Evolutionary conservation across 31 red algal genomes (phyloP), one percentile per base, ranked within the genome.

Genomic region (Bonnemaisonia californica): DNA sequence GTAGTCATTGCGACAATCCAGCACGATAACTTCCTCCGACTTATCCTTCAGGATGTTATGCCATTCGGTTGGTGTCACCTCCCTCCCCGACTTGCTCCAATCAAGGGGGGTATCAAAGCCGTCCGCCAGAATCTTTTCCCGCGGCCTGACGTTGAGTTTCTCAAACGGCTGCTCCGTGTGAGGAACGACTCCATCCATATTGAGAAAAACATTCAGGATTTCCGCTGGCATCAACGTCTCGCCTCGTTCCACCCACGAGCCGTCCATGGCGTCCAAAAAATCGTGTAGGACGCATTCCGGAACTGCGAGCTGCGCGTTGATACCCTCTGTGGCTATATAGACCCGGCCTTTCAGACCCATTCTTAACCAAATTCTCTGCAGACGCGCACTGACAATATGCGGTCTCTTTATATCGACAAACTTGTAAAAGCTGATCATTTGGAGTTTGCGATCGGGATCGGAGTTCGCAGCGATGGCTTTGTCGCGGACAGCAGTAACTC

Each of bases 1-100:
- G 74, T 97, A 97, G 27, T 78, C 64, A 76, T 97, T 97, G 26
- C 94, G 70, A 77, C 89, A 92, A 62, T 97, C 94, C 41, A 97
- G 56, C 3, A 97, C 38, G 29, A 97, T 54, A 35, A 39, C 22
- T 31, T 80, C 80, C 19, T 85, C 75, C 34, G 54, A 7, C 42
- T 79, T 66, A 3, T 84, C 81, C 23, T 62, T 81, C 40, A 95
- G 29, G 24, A 76, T 41, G 47, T 66, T 33, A 54, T 95, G 92
- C 92, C 92, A 95, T 38, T 95, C 81, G 51, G 80, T 65, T 38
- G 92, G 86, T 9, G 64, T n/a, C 37, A 95, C 80, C 38, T 92
- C 80, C 61, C 76, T 45, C 30, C 89, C 86, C 1, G 74, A 60
- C 9, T 66, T 63, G 12, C 72, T 69, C 94, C 84, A 84, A 71